A percentile compares a stretch with the other conserved stretches of the same genome.
phyloP scores from a whole-genome alignment of 1,139 yeast genomes.

The Tardiomyces digboiensis region DNA sequence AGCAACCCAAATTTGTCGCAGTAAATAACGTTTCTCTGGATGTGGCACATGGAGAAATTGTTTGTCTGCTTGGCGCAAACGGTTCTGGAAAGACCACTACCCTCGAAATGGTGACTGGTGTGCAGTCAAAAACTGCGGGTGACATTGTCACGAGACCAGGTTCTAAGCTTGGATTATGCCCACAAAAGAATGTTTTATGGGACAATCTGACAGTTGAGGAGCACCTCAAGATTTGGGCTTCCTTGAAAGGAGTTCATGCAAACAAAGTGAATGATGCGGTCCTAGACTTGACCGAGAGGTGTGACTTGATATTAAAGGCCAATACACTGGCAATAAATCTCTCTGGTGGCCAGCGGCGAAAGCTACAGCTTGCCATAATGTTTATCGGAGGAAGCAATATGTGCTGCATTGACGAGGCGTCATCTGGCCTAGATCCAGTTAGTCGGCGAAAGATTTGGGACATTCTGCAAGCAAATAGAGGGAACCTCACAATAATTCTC shows the following conservation, averaged over 20 bases:
- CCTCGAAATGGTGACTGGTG: conserved; percentile 28
- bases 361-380: conserved; percentile 64
- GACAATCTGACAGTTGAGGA: conserved; percentile 26
- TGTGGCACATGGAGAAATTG: conserved; percentile 24
- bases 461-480: conserved; percentile 24
- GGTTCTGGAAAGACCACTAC: conserved; percentile 33
- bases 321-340: conserved; percentile 26
- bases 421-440: conserved; percentile 30
- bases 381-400: conserved; percentile 28
- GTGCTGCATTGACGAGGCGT: conserved; percentile 30
- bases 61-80: conserved; percentile 29
- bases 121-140: conserved; percentile 23
- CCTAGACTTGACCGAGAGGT: conserved; percentile 17
- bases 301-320: conserved; percentile 22
- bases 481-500: conserved; percentile 21
- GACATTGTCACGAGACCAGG: conserved; percentile 17
- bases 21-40: conserved; percentile 21
- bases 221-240: conserved; percentile 26
- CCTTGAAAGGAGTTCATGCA: conserved; percentile 20
- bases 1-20: conserved; percentile 19
- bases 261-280: conserved; percentile 8
- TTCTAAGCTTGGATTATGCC: conserved; percentile 28
- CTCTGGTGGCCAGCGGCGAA: conserved; percentile 91
- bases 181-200: conserved; percentile 30
- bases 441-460: conserved; percentile 30